Base-by-base conservation (phyloP, 495 filamentous ascomycete species). In the Bacidia rubella region DNA sequence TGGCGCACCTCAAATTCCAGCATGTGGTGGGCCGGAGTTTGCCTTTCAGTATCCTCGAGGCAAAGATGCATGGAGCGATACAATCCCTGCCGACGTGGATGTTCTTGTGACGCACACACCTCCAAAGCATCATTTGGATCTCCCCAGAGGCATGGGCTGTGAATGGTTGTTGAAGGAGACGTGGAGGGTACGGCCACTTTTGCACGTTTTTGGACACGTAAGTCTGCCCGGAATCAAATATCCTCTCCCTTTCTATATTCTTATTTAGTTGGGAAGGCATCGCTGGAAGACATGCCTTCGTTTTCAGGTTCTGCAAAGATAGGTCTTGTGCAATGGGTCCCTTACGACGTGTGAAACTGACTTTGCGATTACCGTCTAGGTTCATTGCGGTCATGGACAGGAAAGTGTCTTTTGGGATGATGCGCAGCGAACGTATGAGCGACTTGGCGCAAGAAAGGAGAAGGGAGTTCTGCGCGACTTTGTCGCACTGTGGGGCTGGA, bases 31-130 rank as follows among this genome's bases (percentile, higher is more conserved):
- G 29, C 65, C 69, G 4, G 73, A 82, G 23, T 77, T 82, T 67
- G 86, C 86, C 62, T 84, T 84, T 60, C 76, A 79, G 50, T 81
- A 84, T 66, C 70, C 68, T 2, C 66, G 75, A n/a, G 67, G 68
- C 29, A 63, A 71, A 52, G 78, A 83, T 66, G 76, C 74, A 20
- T 84, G 80, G 80, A 73, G 74, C 0, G 68, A 72, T 52, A 82
- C 78, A 25, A 71, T 97, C 17, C 90, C 92, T 0, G 55, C 65
- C 7, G 78, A 85, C 48, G 85, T 80, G 1, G 89, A 95, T 58
- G 77, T 97, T 48, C 71, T 97, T 0, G 68, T 97, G 39, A 97
- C 90, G 10, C 90, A 97, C 62, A 82, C 81, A 11, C 74, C 74
- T 21, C 74, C 74, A 51, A 75, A 77, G 61, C 71, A 80, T 59